Evolutionary conservation across 2,329 filamentous ascomycete species (phyloP), one percentile per base, ranked within the genome.

Genomic region (Xylariomycetidae sp.): DNA sequence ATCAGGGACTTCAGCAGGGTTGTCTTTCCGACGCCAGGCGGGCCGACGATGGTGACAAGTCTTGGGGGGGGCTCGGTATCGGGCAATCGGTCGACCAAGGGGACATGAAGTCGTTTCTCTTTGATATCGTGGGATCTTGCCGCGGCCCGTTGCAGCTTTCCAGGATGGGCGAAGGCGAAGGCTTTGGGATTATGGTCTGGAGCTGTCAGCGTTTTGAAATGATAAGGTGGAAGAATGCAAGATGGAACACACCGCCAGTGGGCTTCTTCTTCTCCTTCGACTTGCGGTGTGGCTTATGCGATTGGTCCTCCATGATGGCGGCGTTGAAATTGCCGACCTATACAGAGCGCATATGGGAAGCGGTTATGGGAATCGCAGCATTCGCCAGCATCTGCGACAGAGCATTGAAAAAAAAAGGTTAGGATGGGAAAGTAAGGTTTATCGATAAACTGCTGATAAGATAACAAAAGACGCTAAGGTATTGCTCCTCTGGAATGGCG

Each of bases 81-180:
- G 46, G 92, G 90, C 18, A 96, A 71, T 48, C 93, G 82, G 69
- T 98, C 92, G 65, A 96, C 85, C 58, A 95, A 83, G 27, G 92
- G 92, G 13, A 98, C 92, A 71, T 98, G 93, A 24, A 96, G 73
- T 39, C 90, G 79, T 64, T 93, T 95, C 64, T 98, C 93, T 72
- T 87, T 92, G 30, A 53, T 50, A 36, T 58, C 54, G 13, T 50
- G 47, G 22, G 54, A 54, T 54, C 84, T 71, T 33, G 80, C 79
- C 5, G 82, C 84, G 46, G 85, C 77, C 58, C 80, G 83, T 39
- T 82, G 78, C 48, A 90, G 72, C 54, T 82, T 84, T 43, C 88
- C 89, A 1, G 89, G 87, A 41, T 83, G 82, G 25, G 85, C 72
- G 58, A 84, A 86, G 34, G 86, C 82, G 60, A 95, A 95, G 10